Evolutionary conservation across 2,329 filamentous ascomycete genomes (phyloP).

Genomic region (Shiraia sp.): DNA sequence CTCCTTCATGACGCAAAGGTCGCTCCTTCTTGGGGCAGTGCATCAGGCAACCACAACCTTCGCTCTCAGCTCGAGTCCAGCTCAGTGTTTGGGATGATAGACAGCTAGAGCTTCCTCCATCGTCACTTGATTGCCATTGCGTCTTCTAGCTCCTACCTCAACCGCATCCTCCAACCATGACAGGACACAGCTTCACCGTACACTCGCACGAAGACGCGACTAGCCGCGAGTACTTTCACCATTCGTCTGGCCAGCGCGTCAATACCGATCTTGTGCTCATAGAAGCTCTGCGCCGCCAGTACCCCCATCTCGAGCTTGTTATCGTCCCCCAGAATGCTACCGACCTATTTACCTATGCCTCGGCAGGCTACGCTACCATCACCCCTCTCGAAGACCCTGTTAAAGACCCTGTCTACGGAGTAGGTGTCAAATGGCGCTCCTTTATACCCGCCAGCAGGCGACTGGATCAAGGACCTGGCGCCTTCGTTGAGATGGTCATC

Average conservation of each 20-base stretch:
- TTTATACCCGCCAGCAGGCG: slow-evolving; percentile 47
- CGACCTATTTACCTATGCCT: slow-evolving; percentile 49
- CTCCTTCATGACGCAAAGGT: not conserved
- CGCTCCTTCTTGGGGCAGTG: slow-evolving; percentile 7
- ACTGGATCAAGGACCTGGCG: slow-evolving; percentile 42
- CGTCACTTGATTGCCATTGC: no score
- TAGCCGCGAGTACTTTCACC: slow-evolving; percentile 48
- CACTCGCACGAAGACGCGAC: slow-evolving; percentile 41
- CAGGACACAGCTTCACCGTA: slow-evolving; percentile 26
- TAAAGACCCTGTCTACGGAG: slow-evolving; percentile 41
- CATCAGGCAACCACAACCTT: slow-evolving; percentile 9
- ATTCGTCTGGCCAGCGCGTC: slow-evolving; percentile 48
- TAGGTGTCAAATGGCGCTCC: slow-evolving; percentile 39
- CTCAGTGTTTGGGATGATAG: no score
- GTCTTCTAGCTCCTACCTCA: no score
- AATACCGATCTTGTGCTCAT: slow-evolving; percentile 51
- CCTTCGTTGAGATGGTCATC: slow-evolving; percentile 43
- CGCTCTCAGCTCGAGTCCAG: no score
- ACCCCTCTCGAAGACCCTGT: slow-evolving; percentile 48
- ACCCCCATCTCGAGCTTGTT: slow-evolving; percentile 50
- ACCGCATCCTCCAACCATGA: slow-evolving; percentile 20
- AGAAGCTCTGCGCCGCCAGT: slow-evolving; percentile 51
- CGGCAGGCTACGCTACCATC: slow-evolving; percentile 46
- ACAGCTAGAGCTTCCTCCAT: no score
- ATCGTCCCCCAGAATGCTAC: slow-evolving; percentile 39